These are phyloP conservation scores for Coccinonectria pachysandricola DNA, from an alignment of 2,329 filamentous ascomycete genomes.

Conservation along the genomic window DNA sequence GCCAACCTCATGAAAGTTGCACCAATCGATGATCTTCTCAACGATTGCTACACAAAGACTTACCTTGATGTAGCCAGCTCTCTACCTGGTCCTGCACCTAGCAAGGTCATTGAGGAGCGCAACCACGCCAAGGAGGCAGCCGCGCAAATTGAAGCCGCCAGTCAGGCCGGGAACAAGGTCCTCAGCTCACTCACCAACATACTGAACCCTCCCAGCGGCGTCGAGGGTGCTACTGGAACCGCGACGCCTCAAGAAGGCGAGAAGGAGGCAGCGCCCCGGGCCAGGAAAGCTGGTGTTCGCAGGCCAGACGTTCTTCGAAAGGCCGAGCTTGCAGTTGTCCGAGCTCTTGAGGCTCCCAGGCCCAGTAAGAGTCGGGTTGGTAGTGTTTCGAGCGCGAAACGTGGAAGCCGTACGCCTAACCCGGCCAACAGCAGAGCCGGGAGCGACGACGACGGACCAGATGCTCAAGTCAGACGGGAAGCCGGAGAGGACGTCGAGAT, in stretches of 20 bases:
- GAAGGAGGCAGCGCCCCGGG: constrained; percentile 30
- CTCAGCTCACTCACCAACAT: constrained; percentile 30
- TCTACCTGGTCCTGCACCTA: constrained; percentile 41
- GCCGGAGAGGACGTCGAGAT: constrained; percentile 31
- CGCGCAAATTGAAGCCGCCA: constrained; percentile 21
- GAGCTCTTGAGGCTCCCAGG: constrained; percentile 39
- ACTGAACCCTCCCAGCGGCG: constrained; percentile 31
- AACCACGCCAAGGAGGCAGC: constrained; percentile 29
- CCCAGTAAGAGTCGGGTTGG: constrained; percentile 37
- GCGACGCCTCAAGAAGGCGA: constrained; percentile 29
- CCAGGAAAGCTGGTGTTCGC: constrained; percentile 36
- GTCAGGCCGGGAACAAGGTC: constrained; percentile 24
- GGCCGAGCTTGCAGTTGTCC: constrained; percentile 47
- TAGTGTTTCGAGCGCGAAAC: constrained; percentile 42
- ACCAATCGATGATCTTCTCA: constrained; percentile 85
- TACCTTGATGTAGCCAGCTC: constrained; percentile 57
- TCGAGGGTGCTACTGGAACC: constrained; percentile 25
- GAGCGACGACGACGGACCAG: constrained; percentile 32
- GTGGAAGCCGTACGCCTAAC: constrained; percentile 30
- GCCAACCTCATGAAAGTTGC: constrained; percentile 76
- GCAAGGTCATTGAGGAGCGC: constrained; percentile 36
- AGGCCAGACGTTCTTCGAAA: constrained; percentile 50
- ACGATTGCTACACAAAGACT: constrained; percentile 74
- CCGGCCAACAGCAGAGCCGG: constrained; percentile 25
- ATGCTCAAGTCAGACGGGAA: constrained; percentile 28